phyloP scores from a whole-genome alignment of 2,329 filamentous ascomycete species.

The Hirsutella rhossiliensis region DNA sequence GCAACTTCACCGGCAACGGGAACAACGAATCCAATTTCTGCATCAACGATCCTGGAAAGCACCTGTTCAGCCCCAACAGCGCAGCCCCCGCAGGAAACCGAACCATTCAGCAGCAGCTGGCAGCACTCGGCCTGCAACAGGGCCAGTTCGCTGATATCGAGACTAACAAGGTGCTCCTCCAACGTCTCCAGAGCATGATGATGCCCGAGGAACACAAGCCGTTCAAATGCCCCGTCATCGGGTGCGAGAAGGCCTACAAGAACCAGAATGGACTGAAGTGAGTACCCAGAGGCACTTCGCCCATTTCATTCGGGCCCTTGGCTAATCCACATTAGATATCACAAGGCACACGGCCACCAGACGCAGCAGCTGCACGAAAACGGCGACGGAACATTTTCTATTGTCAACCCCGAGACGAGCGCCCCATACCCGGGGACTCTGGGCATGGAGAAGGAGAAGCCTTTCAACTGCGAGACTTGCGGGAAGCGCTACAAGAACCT shows the following conservation, averaged over 20 bases:
- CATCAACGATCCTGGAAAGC: conserved; percentile 92
- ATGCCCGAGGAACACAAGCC: conserved; percentile 89
- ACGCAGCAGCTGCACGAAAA: conserved; percentile 97
- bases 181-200: conserved; percentile 47
- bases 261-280: conserved; percentile 98
- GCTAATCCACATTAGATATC: conserved; percentile 33
- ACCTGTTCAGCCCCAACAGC: conserved; percentile 76
- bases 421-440: conserved; percentile 89
- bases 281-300: conserved; percentile 13
- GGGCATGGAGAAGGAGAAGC: conserved; percentile 99
- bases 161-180: conserved; percentile 46
- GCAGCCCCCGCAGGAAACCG: conserved; percentile 53
- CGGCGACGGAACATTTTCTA: conserved; percentile 92
- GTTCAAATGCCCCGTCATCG: conserved; percentile 94
- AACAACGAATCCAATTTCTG: conserved; percentile 36
- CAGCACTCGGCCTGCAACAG: conserved; percentile 63
- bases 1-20: conserved; percentile 41
- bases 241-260: conserved; percentile 98
- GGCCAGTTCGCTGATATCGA: conserved; percentile 71
- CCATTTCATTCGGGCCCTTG: neutral
- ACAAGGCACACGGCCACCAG: conserved; percentile 81
- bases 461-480: conserved; percentile 92
- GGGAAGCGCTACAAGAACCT: conserved; percentile 99
- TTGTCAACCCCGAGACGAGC: conserved; percentile 91
- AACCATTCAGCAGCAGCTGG: conserved; percentile 53